phyloP scores from a whole-genome alignment of 306 rosid genomes.

The Begonia masoniana region DNA sequence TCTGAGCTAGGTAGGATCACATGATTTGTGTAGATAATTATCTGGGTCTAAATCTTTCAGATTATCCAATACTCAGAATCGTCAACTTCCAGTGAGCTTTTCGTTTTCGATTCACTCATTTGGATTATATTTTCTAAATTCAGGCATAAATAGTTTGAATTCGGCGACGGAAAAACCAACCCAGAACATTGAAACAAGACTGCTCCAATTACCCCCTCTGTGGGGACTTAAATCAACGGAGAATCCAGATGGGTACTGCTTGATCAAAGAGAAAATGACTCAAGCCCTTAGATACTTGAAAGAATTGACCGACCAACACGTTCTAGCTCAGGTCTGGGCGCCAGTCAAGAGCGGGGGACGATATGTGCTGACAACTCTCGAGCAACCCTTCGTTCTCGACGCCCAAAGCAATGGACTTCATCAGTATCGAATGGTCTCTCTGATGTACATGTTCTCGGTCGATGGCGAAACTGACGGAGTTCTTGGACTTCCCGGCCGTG shows the following conservation, averaged over 20 bases:
- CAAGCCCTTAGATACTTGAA: constrained; percentile 66
- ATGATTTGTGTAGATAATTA: background rate
- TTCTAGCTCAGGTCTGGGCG: constrained; percentile 78
- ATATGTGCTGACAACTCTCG: constrained; percentile 56
- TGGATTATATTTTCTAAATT: constrained; percentile 14
- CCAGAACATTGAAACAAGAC: constrained; percentile 22
- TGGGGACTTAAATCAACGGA: constrained; percentile 22
- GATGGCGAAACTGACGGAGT: constrained; percentile 45
- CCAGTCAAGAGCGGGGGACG: constrained; percentile 45
- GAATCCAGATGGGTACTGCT: constrained; percentile 27
- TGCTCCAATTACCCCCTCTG: constrained; percentile 16
- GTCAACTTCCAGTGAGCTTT: constrained; percentile 1
- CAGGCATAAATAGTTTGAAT: constrained; percentile 33
- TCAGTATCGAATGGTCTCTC: constrained; percentile 57
- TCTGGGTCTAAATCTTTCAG: background rate
- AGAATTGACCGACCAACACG: constrained; percentile 45
- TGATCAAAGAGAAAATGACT: constrained; percentile 60
- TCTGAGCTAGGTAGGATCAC: background rate
- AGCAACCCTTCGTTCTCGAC: constrained; percentile 71
- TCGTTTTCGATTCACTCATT: constrained; percentile 6
- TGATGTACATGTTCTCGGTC: constrained; percentile 43
- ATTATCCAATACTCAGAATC: background rate
- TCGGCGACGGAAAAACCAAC: constrained; percentile 13
- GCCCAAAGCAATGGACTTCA: constrained; percentile 51
- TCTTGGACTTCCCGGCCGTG: constrained; percentile 67